phyloP scores from a whole-genome alignment of 768 basidiomycete species.

The Phallus indusiatus region DNA sequence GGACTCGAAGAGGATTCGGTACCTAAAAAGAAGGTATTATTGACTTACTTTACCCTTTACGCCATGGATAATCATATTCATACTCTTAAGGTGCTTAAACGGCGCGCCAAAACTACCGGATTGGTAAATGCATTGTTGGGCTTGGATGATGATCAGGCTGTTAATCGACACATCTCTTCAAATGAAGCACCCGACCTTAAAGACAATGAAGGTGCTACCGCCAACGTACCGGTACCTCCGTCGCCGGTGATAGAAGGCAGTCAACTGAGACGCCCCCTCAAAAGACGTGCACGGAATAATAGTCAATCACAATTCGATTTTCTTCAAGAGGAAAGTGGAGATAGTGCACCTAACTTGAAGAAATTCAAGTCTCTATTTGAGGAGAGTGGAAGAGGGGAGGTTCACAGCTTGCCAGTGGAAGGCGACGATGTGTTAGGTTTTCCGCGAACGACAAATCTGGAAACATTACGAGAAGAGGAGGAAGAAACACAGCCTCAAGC shows the following conservation, averaged over 20 bases:
- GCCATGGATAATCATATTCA: not conserved
- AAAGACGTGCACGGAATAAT: conserved; percentile 40
- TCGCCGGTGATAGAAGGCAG: not conserved
- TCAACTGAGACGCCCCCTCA: conserved; percentile 25
- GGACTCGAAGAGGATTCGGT: not conserved
- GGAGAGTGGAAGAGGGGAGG: not conserved
- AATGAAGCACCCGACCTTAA: conserved; percentile 24
- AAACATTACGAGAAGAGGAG: not conserved
- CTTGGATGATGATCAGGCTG: conserved; percentile 36
- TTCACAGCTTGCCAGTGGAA: not conserved
- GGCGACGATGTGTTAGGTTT: not conserved
- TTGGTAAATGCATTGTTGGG: conserved; percentile 29
- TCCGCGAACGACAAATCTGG: not conserved
- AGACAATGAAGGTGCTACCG: not conserved
- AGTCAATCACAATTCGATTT: conserved; percentile 15
- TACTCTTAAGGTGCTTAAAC: conserved; percentile 29
- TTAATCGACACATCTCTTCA: conserved; percentile 34
- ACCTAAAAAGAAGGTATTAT: not conserved
- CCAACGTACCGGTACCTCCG: no score
- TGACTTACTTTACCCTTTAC: not conserved
- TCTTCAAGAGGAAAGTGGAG: conserved; percentile 7
- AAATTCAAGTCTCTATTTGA: conserved; percentile 45
- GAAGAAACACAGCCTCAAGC: not conserved
- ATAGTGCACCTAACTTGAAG: conserved; percentile 50
- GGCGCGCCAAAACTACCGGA: conserved; percentile 30